Evolutionary conservation across 495 filamentous ascomycete species (phyloP), one percentile per base, ranked within the genome.

Genomic region (Xylaria telfairii): DNA sequence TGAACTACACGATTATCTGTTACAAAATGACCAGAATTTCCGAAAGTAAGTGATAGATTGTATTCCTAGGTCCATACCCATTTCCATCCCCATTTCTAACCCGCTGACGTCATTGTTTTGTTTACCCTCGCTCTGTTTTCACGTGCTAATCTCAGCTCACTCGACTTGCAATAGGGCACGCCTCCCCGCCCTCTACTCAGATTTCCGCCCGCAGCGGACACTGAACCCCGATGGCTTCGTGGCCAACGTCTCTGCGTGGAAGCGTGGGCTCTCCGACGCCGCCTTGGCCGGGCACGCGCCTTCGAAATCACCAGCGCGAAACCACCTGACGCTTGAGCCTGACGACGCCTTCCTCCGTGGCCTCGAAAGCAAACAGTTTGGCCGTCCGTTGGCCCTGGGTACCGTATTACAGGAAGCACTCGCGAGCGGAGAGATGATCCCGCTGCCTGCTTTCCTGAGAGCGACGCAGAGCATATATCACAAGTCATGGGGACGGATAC

Each of bases 171-270:
- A 56, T 70, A 96, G 92, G 81, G 89, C 90, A 71, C 94, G 96
- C 49, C 89, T 98, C 5, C 91, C 94, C 7, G 95, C 95, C 17
- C 89, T 99, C 63, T 99, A 97, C 82, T 97, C 95, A 68, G 96
- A 98, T 79, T 98, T 99, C 80, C 83, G 88, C 4, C 78, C 86
- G 44, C 94, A 95, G 71, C 87, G 87, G 70, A 89, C 88, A 65
- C 91, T 91, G 41, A 99, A 99, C 77, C 94, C 95, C 0, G 94
- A 96, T 75, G 95, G 94, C 71, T 99, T 94, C 82, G 81, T 85
- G 37, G 92, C 95, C 61, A 98, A 99, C 78, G 80, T 95, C 49
- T 82, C 87, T 17, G 93, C 95, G 51, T 99, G 96, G 96, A 88
- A 90, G 75, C 85, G 86, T 34, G 95, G 87, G 1, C 86, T 99